phyloP scores from a whole-genome alignment of 371 early-diverging fungal species.

The Mortierella polycephala region DNA sequence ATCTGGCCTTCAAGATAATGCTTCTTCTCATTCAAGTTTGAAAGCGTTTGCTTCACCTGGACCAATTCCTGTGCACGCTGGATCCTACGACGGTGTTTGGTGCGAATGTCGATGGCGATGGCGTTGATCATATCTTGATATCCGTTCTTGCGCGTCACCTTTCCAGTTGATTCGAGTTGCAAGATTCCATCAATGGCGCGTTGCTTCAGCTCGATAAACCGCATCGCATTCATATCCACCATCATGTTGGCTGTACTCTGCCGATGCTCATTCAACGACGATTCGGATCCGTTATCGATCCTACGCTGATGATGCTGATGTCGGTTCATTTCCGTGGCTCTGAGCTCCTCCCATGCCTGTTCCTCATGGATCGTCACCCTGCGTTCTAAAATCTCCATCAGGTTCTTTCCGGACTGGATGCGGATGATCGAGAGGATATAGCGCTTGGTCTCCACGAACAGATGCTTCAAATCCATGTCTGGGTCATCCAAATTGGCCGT shows the following conservation, averaged over 20 bases:
- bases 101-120: slow-evolving; percentile 93
- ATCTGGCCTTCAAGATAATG: slow-evolving; percentile 86
- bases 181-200: slow-evolving; percentile 79
- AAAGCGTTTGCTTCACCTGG: slow-evolving; percentile 80
- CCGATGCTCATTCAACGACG: slow-evolving; percentile 47
- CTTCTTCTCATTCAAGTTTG: slow-evolving; percentile 83
- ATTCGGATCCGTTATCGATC: slow-evolving; percentile 36
- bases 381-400: slow-evolving; percentile 86
- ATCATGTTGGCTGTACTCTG: slow-evolving; percentile 32
- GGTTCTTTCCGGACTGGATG: slow-evolving; percentile 82
- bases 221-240: slow-evolving; percentile 62
- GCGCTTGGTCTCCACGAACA: slow-evolving; percentile 92
- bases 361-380: slow-evolving; percentile 82
- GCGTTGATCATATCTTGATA: slow-evolving; percentile 93
- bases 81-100: slow-evolving; percentile 87
- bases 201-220: slow-evolving; percentile 75
- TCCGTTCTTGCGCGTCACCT: slow-evolving; percentile 60
- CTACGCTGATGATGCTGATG: slow-evolving; percentile 36
- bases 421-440: slow-evolving; percentile 83
- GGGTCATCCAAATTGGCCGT: slow-evolving; percentile 69
- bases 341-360: slow-evolving; percentile 52
- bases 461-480: slow-evolving; percentile 70
- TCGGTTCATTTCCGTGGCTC: slow-evolving; percentile 32
- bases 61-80: slow-evolving; percentile 80
- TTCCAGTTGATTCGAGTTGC: slow-evolving; percentile 74